These are phyloP conservation scores for Plantago ovata DNA, from an alignment of 257 asterid species.

Conservation along the genomic window DNA sequence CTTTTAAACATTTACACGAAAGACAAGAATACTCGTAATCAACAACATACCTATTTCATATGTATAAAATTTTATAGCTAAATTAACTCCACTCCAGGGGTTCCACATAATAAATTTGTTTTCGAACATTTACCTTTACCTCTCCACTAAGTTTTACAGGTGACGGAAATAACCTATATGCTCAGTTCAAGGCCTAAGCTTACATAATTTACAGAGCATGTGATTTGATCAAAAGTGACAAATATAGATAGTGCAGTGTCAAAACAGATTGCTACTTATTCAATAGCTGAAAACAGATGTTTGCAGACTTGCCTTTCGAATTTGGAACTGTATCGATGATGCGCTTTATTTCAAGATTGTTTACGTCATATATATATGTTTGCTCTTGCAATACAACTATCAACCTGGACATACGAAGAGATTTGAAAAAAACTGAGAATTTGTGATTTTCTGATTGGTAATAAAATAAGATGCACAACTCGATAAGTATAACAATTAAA, in stretches of 20 bases:
- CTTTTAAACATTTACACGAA: no score
- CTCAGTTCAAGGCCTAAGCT: no score
- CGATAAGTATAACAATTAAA: not conserved
- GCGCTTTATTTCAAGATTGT: slow-evolving; percentile 60
- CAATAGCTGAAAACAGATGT: slow-evolving; percentile 3
- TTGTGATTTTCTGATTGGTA: slow-evolving; percentile 12
- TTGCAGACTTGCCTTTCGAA: slow-evolving; percentile 52
- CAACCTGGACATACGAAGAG: slow-evolving; percentile 52
- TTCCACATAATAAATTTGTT: no score
- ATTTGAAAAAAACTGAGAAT: slow-evolving; percentile 14
- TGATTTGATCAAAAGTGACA: not conserved
- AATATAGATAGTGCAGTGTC: not conserved
- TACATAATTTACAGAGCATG: not conserved
- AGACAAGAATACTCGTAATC: no score
- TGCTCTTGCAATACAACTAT: slow-evolving; percentile 74
- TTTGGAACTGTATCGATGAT: slow-evolving; percentile 84
- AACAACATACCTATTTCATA: no score
- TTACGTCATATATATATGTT: slow-evolving; percentile 71
- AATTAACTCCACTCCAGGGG: no score
- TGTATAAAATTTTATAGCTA: no score
- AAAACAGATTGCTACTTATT: not conserved
- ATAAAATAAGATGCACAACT: slow-evolving; percentile 17
- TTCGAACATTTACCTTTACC: no score
- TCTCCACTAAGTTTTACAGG: no score
- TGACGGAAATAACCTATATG: no score